Conservation (phyloP, 257 asterid genomes). For the Primulina huaijiensis region DNA sequence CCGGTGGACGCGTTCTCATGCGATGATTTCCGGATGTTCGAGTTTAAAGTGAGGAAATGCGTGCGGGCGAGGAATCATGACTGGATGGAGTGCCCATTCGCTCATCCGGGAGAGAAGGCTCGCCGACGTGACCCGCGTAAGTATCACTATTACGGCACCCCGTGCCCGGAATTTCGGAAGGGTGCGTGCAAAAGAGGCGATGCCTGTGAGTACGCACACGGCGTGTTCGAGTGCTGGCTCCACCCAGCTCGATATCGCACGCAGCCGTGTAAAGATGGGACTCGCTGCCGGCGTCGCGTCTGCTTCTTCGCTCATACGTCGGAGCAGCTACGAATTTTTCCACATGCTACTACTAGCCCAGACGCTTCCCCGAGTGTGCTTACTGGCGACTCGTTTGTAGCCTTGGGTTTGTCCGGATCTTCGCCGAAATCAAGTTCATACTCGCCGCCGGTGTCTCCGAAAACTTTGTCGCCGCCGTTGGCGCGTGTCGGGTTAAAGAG, state of each 20-base stretch:
- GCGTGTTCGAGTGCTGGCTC: slow-evolving; percentile 66
- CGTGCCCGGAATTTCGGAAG: slow-evolving; percentile 51
- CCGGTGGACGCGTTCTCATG: slow-evolving; percentile 53
- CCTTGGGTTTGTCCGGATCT: slow-evolving; percentile 24
- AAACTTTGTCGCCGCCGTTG: not conserved
- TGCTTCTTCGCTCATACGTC: slow-evolving; percentile 60
- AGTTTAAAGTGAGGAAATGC: slow-evolving; percentile 51
- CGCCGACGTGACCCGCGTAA: slow-evolving; percentile 51
- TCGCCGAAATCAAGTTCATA: not conserved
- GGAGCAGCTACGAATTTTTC: slow-evolving; percentile 44
- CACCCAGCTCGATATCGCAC: slow-evolving; percentile 66
- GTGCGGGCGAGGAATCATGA: slow-evolving; percentile 51
- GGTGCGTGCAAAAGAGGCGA: slow-evolving; percentile 49
- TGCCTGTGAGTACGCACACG: slow-evolving; percentile 55
- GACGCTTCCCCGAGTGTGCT: slow-evolving; percentile 26
- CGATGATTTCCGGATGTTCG: slow-evolving; percentile 60
- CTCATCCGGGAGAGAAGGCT: slow-evolving; percentile 57
- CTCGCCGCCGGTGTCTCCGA: not conserved
- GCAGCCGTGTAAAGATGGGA: slow-evolving; percentile 62
- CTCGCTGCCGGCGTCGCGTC: slow-evolving; percentile 49
- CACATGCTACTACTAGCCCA: slow-evolving; percentile 35
- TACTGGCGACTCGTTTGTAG: slow-evolving; percentile 20
- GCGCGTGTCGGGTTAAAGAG: not conserved
- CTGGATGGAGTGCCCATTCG: slow-evolving; percentile 62
- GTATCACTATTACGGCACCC: slow-evolving; percentile 45